Evolutionary conservation across 352 stramenopile species (phyloP), one percentile per base, ranked within the genome.

Genomic region (Globisporangium spinosum): DNA sequence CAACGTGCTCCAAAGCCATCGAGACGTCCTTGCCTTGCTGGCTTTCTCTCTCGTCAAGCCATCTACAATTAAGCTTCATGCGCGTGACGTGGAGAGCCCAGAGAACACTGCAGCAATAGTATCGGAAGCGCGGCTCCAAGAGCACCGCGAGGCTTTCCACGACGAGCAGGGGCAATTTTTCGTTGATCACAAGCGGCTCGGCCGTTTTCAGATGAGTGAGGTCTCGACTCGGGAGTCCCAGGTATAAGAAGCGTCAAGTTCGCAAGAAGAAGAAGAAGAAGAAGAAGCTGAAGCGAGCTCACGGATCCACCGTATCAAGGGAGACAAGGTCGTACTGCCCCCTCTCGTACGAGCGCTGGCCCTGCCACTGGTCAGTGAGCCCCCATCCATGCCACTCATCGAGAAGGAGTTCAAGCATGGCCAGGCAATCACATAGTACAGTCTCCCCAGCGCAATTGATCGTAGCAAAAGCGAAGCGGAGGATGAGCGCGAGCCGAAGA

Each of bases 11-110:
- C 40, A 0, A 47, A 43, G 35, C 35, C 35, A 17, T 43, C 10
- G 35, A 43, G 35, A 43, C 35, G 35, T 1, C 12, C 35, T 32
- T 43, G 12, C 12, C 35, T 43, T 43, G 12, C 10, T 43, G 35
- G 35, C 15, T 17, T 15, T 43, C 10, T 5, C 60, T 34, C 65
- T 57, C 23, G 69, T 64, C 23, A 10, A 17, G 25, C 12, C 22
- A n/a, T n/a, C 27, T 12, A n/a, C 29, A 40, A 49, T n/a, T 25
- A 34, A 63, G 35, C 58, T 64, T 55, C 38, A 64, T 62, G 56
- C 56, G 32, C 56, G 29, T 2, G n/a, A 47, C 32, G 1, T 29
- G 17, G 15, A 62, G 56, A 49, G 20, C 17, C 7, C 35, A 17
- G 22, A 1, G 7, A 25, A 6, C 6, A 8, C 13, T 17, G 20